Evolutionary conservation across 495 filamentous ascomycete species (phyloP), one percentile per base, ranked within the genome.

Genomic region (Friedmanniomyces simplex): DNA sequence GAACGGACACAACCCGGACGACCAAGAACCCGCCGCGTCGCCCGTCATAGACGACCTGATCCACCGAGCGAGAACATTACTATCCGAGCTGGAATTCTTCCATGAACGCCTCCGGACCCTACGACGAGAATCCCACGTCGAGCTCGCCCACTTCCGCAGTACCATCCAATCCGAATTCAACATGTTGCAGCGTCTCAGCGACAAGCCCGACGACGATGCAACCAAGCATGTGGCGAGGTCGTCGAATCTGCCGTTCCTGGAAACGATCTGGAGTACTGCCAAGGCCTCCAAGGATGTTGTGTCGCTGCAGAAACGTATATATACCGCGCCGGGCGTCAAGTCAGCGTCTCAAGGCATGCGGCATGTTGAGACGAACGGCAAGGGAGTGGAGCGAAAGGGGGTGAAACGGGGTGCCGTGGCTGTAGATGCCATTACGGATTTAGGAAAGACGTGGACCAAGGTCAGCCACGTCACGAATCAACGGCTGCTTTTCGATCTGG

Each of bases 401-500:
- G 12, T 26, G 21, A 60, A 52, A 20, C 60, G 57, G 22, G 50
- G 51, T 16, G 57, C 46, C n/a, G 68, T 63, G 1, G 28, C 61
- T 10, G 62, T 73, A 0, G 72, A 74, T 50, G 60, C 67, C 37
- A 67, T 74, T 6, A 57, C 62, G 0, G 50, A 62, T 10, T 60
- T 62, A 30, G 72, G 72, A 4, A 46, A 46, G 20, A 61, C 66
- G 34, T 74, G 72, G 72, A 61, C 66, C 16, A 69, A 70, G 37
- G 58, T 72, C 4, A 68, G 67, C 0, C 68, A 68, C 0, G 54
- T 69, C 26, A 69, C 63, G 0, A 59, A 69, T 28, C 66, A 63
- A 22, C 54, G 72, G 50, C 41, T 74, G 22, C 47, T 74, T 1
- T 71, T 69, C 57, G 72, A 74, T 41, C 58, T 74, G 12, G 72